A percentile compares a stretch with the other conserved stretches of the same genome.
Evolutionary conservation across 2,329 filamentous ascomycete genomes (phyloP).

Genomic region (Trichoderma lentiforme): DNA sequence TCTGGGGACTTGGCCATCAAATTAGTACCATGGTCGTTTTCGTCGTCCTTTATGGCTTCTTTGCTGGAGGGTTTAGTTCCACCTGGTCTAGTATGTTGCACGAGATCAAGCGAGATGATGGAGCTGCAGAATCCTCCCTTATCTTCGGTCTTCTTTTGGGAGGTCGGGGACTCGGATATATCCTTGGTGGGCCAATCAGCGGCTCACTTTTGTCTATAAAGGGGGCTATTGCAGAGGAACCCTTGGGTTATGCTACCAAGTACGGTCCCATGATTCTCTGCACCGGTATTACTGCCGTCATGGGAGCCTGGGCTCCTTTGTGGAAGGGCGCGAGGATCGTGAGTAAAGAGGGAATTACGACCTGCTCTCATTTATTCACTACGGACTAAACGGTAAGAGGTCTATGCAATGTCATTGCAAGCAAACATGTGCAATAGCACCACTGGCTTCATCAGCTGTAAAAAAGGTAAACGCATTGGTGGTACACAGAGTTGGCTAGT

Average conservation of each 20-base stretch:
- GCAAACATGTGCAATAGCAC: neutral
- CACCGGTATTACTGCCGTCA: constrained; percentile 30
- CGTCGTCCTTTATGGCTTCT: constrained; percentile 61
- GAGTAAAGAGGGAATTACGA: neutral
- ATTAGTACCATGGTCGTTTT: constrained; percentile 56
- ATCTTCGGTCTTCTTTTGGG: constrained; percentile 56
- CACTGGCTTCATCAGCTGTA: neutral
- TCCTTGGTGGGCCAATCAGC: constrained; percentile 55
- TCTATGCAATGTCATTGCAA: neutral
- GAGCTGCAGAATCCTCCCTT: constrained; percentile 47
- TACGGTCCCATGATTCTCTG: constrained; percentile 35
- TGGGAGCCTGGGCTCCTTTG: constrained; percentile 32
- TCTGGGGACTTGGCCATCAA: constrained; percentile 58
- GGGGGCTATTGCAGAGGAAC: constrained; percentile 25
- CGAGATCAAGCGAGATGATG: constrained; percentile 31
- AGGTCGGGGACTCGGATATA: constrained; percentile 59
- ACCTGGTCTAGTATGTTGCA: constrained; percentile 59
- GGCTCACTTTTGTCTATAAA: constrained; percentile 32
- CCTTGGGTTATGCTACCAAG: constrained; percentile 31
- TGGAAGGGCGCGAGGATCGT: constrained; percentile 32
- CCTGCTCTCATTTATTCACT: neutral
- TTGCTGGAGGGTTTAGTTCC: constrained; percentile 60
- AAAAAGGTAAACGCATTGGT: neutral
- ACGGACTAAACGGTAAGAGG: neutral
- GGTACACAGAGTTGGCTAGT: neutral